Conservation (phyloP, 2,329 filamentous ascomycete genomes). For the Bertia moriformis region DNA sequence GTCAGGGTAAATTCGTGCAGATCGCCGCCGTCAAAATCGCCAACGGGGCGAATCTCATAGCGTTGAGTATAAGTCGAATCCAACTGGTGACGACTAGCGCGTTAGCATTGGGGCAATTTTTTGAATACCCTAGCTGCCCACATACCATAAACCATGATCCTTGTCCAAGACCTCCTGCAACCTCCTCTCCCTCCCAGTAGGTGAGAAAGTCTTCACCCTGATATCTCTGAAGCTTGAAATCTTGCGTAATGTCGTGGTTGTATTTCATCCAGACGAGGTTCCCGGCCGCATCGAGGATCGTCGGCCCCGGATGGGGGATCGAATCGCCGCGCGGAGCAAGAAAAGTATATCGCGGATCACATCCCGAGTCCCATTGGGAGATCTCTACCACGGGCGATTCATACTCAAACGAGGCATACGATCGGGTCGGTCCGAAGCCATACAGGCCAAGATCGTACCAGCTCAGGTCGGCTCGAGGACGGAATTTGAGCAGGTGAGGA, state of each 20-base stretch:
- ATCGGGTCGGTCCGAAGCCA: neutral
- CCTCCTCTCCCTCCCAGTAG: neutral
- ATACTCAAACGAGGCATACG: neutral
- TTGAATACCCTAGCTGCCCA: neutral
- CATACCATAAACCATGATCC: neutral
- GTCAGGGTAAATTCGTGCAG: neutral
- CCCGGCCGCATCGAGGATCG: neutral
- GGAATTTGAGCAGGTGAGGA: neutral
- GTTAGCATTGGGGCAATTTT: too few relatives aligned
- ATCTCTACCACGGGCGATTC: neutral
- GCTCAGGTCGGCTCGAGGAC: neutral
- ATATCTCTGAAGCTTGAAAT: neutral
- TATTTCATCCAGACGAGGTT: neutral
- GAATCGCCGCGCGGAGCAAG: neutral
- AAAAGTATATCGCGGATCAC: conserved; percentile 1
- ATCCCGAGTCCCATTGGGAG: neutral
- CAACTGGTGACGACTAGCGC: too few relatives aligned
- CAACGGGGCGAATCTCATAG: neutral
- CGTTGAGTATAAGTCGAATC: neutral
- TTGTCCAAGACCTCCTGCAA: neutral
- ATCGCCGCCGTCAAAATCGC: neutral
- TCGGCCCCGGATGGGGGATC: neutral
- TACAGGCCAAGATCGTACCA: neutral
- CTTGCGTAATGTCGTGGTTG: neutral
- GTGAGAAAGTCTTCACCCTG: neutral